Conservation (phyloP, 2,329 filamentous ascomycete species). For the Pestalotiopsis sp. region DNA sequence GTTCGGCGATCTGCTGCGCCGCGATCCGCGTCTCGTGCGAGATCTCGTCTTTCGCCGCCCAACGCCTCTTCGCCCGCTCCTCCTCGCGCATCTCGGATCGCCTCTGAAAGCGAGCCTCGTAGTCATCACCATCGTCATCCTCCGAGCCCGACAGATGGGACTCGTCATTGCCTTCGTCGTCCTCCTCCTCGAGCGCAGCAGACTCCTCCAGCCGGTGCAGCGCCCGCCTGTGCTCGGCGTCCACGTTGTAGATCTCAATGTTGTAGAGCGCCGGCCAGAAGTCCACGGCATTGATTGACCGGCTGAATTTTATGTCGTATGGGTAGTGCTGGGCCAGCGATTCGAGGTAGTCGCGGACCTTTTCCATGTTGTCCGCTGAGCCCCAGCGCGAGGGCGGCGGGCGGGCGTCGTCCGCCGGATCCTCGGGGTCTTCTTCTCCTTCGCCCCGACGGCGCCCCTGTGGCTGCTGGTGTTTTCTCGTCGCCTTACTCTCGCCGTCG, state of each 20-base stretch:
- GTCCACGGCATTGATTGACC: conserved; percentile 66
- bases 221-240: conserved; percentile 58
- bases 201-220: conserved; percentile 38
- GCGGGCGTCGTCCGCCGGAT: neutral
- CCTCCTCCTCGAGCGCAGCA: conserved; percentile 21
- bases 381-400: conserved; percentile 40
- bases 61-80: conserved; percentile 11
- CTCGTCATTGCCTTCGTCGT: conserved; percentile 21
- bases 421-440: conserved; percentile 16
- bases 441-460: conserved; percentile 1
- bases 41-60: conserved; percentile 42
- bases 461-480: neutral
- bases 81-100: conserved; percentile 17
- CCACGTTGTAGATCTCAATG: conserved; percentile 77
- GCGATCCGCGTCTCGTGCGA: conserved; percentile 56
- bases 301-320: conserved; percentile 63
- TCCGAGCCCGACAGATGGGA: conserved; percentile 11
- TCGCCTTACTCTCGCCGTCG: conserved; percentile 36
- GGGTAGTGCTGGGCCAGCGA: conserved; percentile 77
- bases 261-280: conserved; percentile 84
- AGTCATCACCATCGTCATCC: conserved; percentile 15
- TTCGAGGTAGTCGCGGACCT: conserved; percentile 69
- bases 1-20: conserved; percentile 65
- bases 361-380: conserved; percentile 46
- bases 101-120: neutral